phyloP scores from a whole-genome alignment of 2,329 filamentous ascomycete species.

The Calonectria pteridis region DNA sequence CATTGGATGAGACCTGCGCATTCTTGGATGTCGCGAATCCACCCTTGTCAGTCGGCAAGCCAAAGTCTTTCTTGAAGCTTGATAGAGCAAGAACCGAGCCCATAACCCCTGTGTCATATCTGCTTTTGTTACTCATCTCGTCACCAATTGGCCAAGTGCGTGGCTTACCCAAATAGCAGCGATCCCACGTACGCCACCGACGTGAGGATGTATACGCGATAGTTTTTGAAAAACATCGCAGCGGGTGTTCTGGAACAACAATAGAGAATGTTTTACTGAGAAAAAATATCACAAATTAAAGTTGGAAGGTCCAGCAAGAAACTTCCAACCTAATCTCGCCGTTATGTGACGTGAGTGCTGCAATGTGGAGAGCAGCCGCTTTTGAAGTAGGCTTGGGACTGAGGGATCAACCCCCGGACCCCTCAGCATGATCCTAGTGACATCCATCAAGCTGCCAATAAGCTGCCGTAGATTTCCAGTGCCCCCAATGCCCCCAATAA shows the following conservation, averaged over 20 bases:
- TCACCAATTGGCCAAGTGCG: too few relatives aligned
- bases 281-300: not conserved
- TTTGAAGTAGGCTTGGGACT: not conserved
- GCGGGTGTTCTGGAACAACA: not conserved
- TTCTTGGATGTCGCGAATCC: constrained; percentile 30
- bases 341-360: not conserved
- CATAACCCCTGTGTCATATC: constrained; percentile 20
- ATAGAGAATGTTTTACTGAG: not conserved
- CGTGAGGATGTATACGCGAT: constrained; percentile 25
- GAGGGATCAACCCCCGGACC: not conserved
- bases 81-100: constrained; percentile 31
- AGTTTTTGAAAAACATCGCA: constrained; percentile 20
- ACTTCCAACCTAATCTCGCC: not conserved
- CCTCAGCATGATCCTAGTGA: not conserved
- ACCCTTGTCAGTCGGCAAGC: constrained; percentile 25
- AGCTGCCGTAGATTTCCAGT: not conserved
- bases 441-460: not conserved
- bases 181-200: constrained; percentile 24
- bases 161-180: constrained; percentile 21
- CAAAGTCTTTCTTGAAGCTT: constrained; percentile 33
- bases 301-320: not conserved
- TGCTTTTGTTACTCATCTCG: not conserved
- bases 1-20: constrained; percentile 32
- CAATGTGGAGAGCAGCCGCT: not conserved
- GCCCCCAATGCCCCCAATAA: not conserved